Evolutionary conservation across 495 filamentous ascomycete genomes (phyloP).

Genomic region (Penicillium ochrochloron): DNA sequence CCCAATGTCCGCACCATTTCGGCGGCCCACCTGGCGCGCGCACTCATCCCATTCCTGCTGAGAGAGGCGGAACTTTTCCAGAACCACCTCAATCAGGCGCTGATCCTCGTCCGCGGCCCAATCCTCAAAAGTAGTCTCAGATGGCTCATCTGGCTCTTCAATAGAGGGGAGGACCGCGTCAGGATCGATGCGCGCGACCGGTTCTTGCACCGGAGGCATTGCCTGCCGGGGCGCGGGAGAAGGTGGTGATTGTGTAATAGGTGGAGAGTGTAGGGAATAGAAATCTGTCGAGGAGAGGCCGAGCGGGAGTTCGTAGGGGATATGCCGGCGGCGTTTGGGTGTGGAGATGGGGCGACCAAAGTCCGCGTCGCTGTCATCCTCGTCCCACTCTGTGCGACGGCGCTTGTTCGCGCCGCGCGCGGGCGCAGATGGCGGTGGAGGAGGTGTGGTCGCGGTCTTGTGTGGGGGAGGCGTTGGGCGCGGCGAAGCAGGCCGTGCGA

Average conservation of each 20-base stretch:
- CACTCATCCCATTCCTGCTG: conserved; percentile 81
- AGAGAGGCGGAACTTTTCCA: conserved; percentile 74
- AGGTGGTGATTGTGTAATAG: conserved; percentile 44
- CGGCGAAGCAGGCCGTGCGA: conserved; percentile 37
- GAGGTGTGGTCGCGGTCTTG: conserved; percentile 33
- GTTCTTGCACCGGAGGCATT: conserved; percentile 17
- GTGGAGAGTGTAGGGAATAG: conserved; percentile 58
- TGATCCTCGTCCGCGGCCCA: conserved; percentile 75
- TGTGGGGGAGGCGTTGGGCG: conserved; percentile 41
- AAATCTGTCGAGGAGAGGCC: conserved; percentile 69
- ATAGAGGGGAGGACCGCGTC: conserved; percentile 49
- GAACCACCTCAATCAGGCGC: conserved; percentile 71
- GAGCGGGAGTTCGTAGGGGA: conserved; percentile 68
- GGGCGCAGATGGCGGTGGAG: conserved; percentile 41
- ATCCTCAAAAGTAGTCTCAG: conserved; percentile 30
- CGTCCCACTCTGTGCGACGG: conserved; percentile 55
- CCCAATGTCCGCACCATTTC: conserved; percentile 66
- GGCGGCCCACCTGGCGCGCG: conserved; percentile 64
- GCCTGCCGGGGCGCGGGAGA: conserved; percentile 33
- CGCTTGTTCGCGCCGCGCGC: conserved; percentile 65
- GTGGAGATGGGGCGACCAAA: conserved; percentile 58
- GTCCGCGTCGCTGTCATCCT: conserved; percentile 54
- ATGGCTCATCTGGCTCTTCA: conserved; percentile 36
- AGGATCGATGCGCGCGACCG: conserved; percentile 30
- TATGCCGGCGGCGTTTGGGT: conserved; percentile 68